Base-by-base conservation (phyloP, 2,329 filamentous ascomycete species). In the Colletotrichum cordylinicola region DNA sequence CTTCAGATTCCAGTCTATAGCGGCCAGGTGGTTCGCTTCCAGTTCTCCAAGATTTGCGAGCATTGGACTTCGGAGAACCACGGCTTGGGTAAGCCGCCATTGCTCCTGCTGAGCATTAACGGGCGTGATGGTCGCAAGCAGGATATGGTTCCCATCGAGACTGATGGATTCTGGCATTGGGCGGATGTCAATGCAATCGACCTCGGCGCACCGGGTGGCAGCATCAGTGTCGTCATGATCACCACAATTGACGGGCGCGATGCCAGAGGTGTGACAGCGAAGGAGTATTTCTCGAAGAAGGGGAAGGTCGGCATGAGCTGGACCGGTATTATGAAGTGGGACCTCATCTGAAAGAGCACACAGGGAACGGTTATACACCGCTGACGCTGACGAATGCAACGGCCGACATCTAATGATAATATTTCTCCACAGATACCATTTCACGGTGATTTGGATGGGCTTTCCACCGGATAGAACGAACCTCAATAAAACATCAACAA, bases 91-190 rank as follows among this genome's bases (percentile, higher is more conserved):
- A 91, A 90, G 75, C 89, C 92, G 60, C 94, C 93, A 73, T 86
- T 96, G 60, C 92, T 96, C 80, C 85, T 97, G 71, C 86, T 98
- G 21, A 89, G 89, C 71, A 89, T 95, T 33, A 88, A 93, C 31
- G 94, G 92, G 0, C 79, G 89, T 5, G 92, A 95, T 79, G 94
- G 94, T 0, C 86, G 90, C 9, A 91, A 93, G 67, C 90, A 93
- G 12, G 92, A 96, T 58, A 89, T 91, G 70, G 85, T 96, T 2
- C 91, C 94, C 0, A 91, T 98, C 70, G 90, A 94, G 66, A 94
- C 91, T n/a, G 94, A 96, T 75, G 94, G 94, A 16, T 94, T 90
- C 81, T 92, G 93, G 85, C 98, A 94, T 91, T 98, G 95, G 92
- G 85, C 92, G 2, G 96, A 98, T 84, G 90, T 98, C 6, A 87